These are phyloP conservation scores for Rhododendron kiyosumense DNA, from an alignment of 148 eudicot species.

Conservation along the genomic window DNA sequence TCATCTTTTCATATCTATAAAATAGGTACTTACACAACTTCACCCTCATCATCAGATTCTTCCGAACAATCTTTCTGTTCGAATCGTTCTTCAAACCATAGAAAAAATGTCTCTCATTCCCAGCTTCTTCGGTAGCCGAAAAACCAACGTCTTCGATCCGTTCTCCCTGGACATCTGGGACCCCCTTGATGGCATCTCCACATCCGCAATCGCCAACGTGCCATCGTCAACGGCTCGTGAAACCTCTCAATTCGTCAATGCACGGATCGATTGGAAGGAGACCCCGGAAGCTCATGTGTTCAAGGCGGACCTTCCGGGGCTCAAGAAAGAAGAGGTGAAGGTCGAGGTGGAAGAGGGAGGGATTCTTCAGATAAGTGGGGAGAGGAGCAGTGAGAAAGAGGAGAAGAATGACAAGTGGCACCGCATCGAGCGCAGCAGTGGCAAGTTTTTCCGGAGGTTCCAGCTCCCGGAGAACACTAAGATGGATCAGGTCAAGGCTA, in stretches of 20 bases:
- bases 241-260: background rate
- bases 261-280: slow-evolving; percentile 1
- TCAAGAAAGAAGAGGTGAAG: slow-evolving; percentile 4
- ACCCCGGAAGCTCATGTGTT: background rate
- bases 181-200: background rate
- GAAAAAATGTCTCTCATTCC: slow-evolving; percentile 6
- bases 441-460: slow-evolving; percentile 1
- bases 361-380: slow-evolving; percentile 6
- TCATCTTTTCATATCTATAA: background rate
- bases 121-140: background rate
- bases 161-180: background rate
- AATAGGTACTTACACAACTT: background rate
- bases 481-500: slow-evolving; percentile 3
- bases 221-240: background rate
- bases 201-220: background rate
- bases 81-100: background rate
- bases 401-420: slow-evolving; percentile 10
- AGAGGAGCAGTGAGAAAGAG: slow-evolving; percentile 5
- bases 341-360: background rate
- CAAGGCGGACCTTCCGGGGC: slow-evolving; percentile 8
- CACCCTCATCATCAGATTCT: background rate
- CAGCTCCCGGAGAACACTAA: background rate
- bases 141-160: background rate
- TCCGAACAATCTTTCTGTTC: background rate
- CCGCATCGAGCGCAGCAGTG: background rate